A percentile compares a stretch with the other conserved stretches of the same genome.
These are phyloP conservation scores for Peniophora sp. DNA, from an alignment of 1,284 basidiomycete species.

Conservation along the genomic window DNA sequence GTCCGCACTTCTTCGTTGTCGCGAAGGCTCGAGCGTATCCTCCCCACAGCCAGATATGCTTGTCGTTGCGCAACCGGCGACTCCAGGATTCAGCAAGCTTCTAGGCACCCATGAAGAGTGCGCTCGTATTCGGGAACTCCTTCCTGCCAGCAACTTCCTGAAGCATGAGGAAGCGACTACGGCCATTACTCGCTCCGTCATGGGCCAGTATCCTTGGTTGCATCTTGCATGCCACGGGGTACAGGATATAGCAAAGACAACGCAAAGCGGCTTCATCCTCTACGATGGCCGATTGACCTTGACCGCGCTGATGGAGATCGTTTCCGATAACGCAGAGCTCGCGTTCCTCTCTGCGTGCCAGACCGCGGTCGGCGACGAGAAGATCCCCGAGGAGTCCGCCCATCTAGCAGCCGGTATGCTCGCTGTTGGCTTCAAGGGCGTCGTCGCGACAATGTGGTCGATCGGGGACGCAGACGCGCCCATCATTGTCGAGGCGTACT, in stretches of 20 bases:
- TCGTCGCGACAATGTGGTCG: conserved; percentile 18
- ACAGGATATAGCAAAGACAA: not conserved
- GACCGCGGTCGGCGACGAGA: conserved; percentile 13
- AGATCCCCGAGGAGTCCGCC: conserved; percentile 13
- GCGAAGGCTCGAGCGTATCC: not conserved
- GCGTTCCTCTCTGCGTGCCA: conserved; percentile 19
- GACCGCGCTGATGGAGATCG: not conserved
- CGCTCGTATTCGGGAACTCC: no score
- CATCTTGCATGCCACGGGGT: conserved; percentile 2
- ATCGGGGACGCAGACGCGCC: conserved; percentile 11
- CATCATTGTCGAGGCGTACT: conserved; percentile 9
- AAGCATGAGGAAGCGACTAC: not conserved
- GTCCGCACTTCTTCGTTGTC: not conserved
- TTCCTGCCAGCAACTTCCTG: no score
- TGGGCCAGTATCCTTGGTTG: not conserved
- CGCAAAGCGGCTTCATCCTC: not conserved
- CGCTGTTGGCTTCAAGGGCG: conserved; percentile 13
- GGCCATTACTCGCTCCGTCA: no score
- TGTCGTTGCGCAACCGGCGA: conserved; percentile 3
- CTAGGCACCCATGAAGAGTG: no score
- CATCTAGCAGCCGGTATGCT: conserved; percentile 18
- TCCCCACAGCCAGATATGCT: not conserved
- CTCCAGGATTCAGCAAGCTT: not conserved
- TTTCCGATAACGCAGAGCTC: conserved; percentile 1
- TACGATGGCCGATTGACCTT: not conserved